These are phyloP conservation scores for Boletus subparvulus DNA, from an alignment of 768 basidiomycete species.

Conservation along the genomic window DNA sequence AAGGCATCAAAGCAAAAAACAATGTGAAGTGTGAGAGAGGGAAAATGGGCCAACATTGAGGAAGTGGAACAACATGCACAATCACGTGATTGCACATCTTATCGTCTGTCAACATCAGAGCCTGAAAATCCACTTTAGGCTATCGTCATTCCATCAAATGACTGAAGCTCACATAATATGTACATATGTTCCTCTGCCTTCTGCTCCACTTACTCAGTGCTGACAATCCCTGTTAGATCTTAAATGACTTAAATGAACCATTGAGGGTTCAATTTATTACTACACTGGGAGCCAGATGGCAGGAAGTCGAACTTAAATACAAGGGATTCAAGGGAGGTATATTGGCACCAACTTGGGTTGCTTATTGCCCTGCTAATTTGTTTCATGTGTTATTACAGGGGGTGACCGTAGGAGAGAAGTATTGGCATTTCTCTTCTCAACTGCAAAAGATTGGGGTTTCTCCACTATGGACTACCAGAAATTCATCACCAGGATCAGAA, in stretches of 20 bases:
- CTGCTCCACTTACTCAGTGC: neutral
- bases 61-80: too few species aligned
- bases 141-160: too few species aligned
- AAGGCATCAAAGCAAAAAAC: too few species aligned
- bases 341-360: neutral
- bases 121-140: too few species aligned
- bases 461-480: conserved; percentile 21
- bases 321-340: conserved; percentile 29
- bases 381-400: conserved; percentile 14
- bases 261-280: conserved; percentile 23
- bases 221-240: conserved; percentile 20
- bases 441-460: conserved; percentile 16
- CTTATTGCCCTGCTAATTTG: neutral
- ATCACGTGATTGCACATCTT: too few species aligned
- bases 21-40: too few species aligned
- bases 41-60: too few species aligned
- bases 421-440: conserved; percentile 27
- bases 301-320: conserved; percentile 3
- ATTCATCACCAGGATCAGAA: conserved; percentile 16
- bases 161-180: too few species aligned
- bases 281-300: conserved; percentile 4
- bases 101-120: too few species aligned
- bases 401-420: neutral
- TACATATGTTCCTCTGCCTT: neutral
- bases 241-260: conserved; percentile 6